Conservation (phyloP, 306 rosid species). For the Citrullus mucosospermus region DNA sequence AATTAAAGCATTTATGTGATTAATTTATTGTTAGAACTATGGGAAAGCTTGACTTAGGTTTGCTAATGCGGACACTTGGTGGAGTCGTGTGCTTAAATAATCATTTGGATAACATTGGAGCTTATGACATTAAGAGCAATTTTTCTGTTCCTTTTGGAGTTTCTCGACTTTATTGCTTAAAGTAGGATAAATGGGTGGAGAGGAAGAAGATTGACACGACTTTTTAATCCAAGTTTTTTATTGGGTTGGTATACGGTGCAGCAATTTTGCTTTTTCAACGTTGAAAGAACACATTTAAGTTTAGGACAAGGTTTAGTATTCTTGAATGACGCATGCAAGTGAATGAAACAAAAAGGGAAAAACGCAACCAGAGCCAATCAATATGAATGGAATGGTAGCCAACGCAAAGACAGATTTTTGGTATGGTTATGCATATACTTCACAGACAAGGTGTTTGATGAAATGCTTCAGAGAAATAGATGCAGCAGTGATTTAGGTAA, state of each 20-base stretch:
- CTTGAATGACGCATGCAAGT: slow-evolving; percentile 1
- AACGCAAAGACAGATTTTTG: background rate
- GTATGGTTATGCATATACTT: background rate
- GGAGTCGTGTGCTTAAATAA: slow-evolving; percentile 4
- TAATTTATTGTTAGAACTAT: background rate
- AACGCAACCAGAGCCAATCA: background rate
- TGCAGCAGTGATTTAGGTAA: slow-evolving; percentile 8
- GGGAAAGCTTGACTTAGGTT: background rate
- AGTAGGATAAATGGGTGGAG: slow-evolving; percentile 3
- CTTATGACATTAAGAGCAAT: background rate
- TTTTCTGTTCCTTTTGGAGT: background rate
- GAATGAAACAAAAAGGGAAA: slow-evolving; percentile 5
- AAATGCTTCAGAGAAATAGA: background rate
- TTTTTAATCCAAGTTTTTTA: background rate
- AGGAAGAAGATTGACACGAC: background rate
- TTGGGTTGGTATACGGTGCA: slow-evolving; percentile 1
- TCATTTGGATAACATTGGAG: slow-evolving; percentile 8
- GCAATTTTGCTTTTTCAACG: background rate
- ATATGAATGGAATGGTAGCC: background rate
- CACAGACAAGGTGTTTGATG: background rate
- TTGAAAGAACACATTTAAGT: background rate
- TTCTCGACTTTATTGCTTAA: background rate
- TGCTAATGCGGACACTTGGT: slow-evolving; percentile 1
- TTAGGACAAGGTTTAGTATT: background rate
- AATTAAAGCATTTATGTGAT: background rate